These are phyloP conservation scores for Cryptococcus hybrid DNA, from an alignment of 1,284 basidiomycete species.

Conservation along the genomic window DNA sequence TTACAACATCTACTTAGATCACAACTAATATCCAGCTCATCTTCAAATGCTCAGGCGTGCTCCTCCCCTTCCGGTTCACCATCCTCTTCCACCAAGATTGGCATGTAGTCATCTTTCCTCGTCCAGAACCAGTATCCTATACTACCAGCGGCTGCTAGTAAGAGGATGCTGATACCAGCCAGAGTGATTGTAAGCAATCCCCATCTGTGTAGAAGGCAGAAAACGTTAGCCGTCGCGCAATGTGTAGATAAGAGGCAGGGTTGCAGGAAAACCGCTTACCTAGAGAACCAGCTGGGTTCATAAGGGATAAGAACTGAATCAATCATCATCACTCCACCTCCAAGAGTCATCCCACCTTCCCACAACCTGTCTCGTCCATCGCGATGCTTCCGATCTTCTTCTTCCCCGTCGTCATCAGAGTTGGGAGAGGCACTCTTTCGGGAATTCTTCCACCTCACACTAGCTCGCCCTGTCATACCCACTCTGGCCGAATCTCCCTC, in stretches of 20 bases:
- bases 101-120: slow-evolving; percentile 74
- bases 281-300: slow-evolving; percentile 69
- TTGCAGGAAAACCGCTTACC: slow-evolving; percentile 10
- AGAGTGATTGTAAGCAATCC: slow-evolving; percentile 40
- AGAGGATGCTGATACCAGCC: slow-evolving; percentile 60
- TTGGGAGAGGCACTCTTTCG: slow-evolving; percentile 49
- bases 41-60: no score
- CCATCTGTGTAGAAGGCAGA: slow-evolving; percentile 25
- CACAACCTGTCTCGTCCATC: slow-evolving; percentile 21
- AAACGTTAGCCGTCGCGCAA: background rate
- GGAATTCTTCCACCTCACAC: slow-evolving; percentile 53
- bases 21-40: no score
- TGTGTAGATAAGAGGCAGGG: background rate
- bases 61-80: background rate
- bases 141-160: slow-evolving; percentile 60
- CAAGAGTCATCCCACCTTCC: slow-evolving; percentile 48
- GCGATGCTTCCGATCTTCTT: slow-evolving; percentile 6
- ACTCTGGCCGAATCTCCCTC: slow-evolving; percentile 72
- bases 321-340: slow-evolving; percentile 84
- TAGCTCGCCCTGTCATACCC: slow-evolving; percentile 76
- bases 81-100: slow-evolving; percentile 68
- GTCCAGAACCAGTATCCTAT: slow-evolving; percentile 74
- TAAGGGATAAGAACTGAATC: slow-evolving; percentile 83
- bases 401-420: background rate
- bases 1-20: no score